phyloP scores from a whole-genome alignment of 2,329 filamentous ascomycete species.

The Neocatenulostroma microsporum region DNA sequence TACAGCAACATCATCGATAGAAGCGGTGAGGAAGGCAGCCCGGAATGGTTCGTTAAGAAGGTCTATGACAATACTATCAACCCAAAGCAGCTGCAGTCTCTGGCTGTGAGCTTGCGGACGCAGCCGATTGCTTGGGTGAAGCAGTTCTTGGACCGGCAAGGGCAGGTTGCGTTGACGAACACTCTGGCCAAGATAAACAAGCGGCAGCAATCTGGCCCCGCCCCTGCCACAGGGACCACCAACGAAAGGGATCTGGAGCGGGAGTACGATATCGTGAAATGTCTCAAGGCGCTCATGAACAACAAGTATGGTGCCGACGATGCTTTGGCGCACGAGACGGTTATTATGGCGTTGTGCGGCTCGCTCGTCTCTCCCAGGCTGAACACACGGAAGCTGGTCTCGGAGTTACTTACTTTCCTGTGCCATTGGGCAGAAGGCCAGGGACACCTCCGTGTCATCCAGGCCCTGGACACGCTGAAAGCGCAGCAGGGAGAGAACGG shows the following conservation, averaged over 20 bases:
- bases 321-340: conserved; percentile 80
- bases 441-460: conserved; percentile 87
- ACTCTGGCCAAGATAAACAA: conserved; percentile 90
- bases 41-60: conserved; percentile 95
- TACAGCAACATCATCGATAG: conserved; percentile 60
- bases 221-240: conserved; percentile 51
- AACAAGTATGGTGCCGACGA: conserved; percentile 99
- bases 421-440: conserved; percentile 88
- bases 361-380: conserved; percentile 83
- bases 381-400: conserved; percentile 88
- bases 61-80: conserved; percentile 95
- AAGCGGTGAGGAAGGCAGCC: conserved; percentile 89
- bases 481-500: conserved; percentile 82
- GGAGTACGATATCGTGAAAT: conserved; percentile 97
- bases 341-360: conserved; percentile 77
- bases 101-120: conserved; percentile 89
- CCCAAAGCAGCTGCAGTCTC: conserved; percentile 79
- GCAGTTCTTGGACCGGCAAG: conserved; percentile 93
- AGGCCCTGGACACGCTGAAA: conserved; percentile 89
- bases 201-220: conserved; percentile 66
- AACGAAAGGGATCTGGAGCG: conserved; percentile 76
- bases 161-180: conserved; percentile 91
- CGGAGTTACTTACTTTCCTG: conserved; percentile 90
- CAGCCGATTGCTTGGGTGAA: conserved; percentile 97
- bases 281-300: conserved; percentile 95